Percentiles rank a stretch among this genome's conserved stretches.
phyloP scores from a whole-genome alignment of 305 asterid species.

The Solanum aculeatissimum region DNA sequence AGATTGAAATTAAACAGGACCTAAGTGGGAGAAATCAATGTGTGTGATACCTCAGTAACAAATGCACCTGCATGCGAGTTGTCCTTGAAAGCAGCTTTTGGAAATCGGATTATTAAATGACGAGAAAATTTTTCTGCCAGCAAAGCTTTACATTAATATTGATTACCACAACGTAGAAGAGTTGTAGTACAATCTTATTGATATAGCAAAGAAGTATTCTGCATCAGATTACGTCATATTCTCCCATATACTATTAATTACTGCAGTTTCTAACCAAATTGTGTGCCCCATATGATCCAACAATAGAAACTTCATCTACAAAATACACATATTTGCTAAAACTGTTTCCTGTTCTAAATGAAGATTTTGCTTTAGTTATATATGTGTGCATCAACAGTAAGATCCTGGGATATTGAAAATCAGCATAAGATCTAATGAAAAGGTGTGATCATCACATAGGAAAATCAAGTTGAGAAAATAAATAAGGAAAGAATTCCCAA shows the following conservation, averaged over 20 bases:
- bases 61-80: slow-evolving; percentile 88
- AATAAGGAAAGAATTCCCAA: background rate
- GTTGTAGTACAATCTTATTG: background rate
- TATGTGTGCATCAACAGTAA: background rate
- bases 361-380: background rate
- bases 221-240: background rate
- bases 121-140: slow-evolving; percentile 80
- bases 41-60: slow-evolving; percentile 64
- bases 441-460: background rate
- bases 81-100: slow-evolving; percentile 83
- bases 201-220: background rate
- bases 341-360: background rate
- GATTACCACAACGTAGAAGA: background rate
- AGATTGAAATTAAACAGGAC: background rate
- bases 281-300: background rate
- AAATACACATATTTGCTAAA: background rate
- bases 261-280: background rate
- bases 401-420: background rate
- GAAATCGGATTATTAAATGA: slow-evolving; percentile 72
- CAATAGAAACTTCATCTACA: background rate
- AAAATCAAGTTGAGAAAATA: background rate
- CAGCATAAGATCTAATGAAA: background rate
- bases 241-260: background rate
- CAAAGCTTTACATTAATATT: background rate
- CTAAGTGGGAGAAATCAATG: background rate